Percentiles rank a stretch among this genome's conserved stretches.
These are phyloP conservation scores for Fusarium coffeatum DNA, from an alignment of 2,329 filamentous ascomycete species.

Conservation along the genomic window DNA sequence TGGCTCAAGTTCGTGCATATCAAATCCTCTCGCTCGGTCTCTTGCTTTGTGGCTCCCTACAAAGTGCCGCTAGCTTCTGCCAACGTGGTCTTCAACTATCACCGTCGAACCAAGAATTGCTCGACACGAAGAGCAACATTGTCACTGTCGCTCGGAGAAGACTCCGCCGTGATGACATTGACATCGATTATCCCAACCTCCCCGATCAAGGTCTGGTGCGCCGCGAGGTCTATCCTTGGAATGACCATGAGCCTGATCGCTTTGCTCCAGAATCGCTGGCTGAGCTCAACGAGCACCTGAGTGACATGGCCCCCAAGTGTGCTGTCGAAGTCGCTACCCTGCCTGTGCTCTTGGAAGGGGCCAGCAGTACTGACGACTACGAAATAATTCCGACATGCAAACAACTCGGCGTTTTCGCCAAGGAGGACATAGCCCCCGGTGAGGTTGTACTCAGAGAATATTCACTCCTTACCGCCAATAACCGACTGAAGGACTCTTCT, in stretches of 20 bases:
- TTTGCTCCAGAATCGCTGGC: constrained; percentile 75
- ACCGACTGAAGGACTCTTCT: constrained; percentile 84
- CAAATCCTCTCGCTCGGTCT: constrained; percentile 69
- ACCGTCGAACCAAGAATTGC: constrained; percentile 67
- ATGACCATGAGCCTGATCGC: constrained; percentile 74
- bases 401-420: constrained; percentile 92
- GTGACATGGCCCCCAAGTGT: constrained; percentile 80
- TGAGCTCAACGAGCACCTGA: constrained; percentile 77
- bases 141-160: constrained; percentile 62
- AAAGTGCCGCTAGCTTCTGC: constrained; percentile 74
- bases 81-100: constrained; percentile 68
- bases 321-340: constrained; percentile 81
- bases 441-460: constrained; percentile 84
- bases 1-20: constrained; percentile 68
- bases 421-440: constrained; percentile 79
- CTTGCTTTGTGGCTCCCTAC: constrained; percentile 74
- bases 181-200: constrained; percentile 61
- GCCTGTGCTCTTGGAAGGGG: constrained; percentile 73
- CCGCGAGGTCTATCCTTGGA: constrained; percentile 77
- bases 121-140: constrained; percentile 65
- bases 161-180: constrained; percentile 59
- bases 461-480: constrained; percentile 88
- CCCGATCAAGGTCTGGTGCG: constrained; percentile 78
- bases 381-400: constrained; percentile 69
- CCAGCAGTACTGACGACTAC: constrained; percentile 61